Conservation (phyloP, 129 eudicot species). For the Cynara cardunculus region DNA sequence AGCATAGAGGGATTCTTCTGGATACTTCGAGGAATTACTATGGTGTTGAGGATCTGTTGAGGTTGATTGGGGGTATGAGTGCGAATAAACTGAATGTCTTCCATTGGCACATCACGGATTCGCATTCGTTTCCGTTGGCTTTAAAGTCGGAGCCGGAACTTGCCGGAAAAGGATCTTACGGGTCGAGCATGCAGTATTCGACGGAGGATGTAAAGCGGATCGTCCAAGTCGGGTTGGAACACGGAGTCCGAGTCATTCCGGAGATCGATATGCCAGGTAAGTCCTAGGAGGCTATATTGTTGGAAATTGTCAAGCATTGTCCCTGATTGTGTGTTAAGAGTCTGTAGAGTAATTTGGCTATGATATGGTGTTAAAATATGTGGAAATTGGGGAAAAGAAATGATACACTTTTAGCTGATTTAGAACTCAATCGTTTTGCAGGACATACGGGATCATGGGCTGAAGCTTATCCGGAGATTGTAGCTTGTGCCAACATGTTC, state of each 20-base stretch:
- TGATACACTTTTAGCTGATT: too few relatives aligned
- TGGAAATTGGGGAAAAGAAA: too few relatives aligned
- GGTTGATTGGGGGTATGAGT: constrained; percentile 68
- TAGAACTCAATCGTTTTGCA: constrained; percentile 20
- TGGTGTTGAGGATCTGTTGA: constrained; percentile 57
- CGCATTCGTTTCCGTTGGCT: constrained; percentile 86
- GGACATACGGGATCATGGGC: constrained; percentile 98
- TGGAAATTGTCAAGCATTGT: too few relatives aligned
- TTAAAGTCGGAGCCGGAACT: constrained; percentile 70
- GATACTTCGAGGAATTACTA: constrained; percentile 76
- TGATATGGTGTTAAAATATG: too few relatives aligned
- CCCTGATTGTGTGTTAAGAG: too few relatives aligned
- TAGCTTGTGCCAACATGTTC: constrained; percentile 74
- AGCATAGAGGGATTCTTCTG: constrained; percentile 61
- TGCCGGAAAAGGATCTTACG: constrained; percentile 65
- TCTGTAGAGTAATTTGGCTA: too few relatives aligned
- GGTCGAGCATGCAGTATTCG: constrained; percentile 57
- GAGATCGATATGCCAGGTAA: constrained; percentile 94
- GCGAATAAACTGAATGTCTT: constrained; percentile 80
- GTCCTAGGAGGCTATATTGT: background rate
- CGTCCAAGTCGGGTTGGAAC: constrained; percentile 72
- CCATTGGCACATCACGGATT: constrained; percentile 96
- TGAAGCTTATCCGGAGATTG: constrained; percentile 78
- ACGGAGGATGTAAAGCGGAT: constrained; percentile 50
- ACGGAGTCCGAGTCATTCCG: constrained; percentile 81